Conservation (phyloP, 768 basidiomycete species). For the Amanita phalloides region DNA sequence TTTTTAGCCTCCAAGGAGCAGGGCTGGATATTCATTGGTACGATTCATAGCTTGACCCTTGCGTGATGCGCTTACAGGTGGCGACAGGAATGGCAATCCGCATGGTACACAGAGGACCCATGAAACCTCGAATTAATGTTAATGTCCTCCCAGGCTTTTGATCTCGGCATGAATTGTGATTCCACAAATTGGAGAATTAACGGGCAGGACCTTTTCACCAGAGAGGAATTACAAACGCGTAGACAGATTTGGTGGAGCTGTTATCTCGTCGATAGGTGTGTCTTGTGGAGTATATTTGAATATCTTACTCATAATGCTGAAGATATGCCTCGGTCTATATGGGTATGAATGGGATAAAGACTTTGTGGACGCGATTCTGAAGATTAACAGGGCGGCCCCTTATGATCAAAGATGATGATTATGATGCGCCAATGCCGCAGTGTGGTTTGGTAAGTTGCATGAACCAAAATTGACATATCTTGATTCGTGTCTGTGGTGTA, state of each 20-base stretch:
- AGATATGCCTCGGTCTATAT: conserved; percentile 70
- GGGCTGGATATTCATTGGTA: conserved; percentile 78
- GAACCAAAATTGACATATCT: not conserved
- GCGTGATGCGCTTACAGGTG: conserved; percentile 4
- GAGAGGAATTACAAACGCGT: conserved; percentile 58
- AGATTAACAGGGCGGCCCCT: conserved; percentile 47
- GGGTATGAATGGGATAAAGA: conserved; percentile 26
- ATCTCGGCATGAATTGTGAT: conserved; percentile 73
- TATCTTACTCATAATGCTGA: not conserved
- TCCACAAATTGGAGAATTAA: conserved; percentile 64
- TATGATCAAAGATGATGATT: conserved; percentile 58
- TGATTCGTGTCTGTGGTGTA: conserved; percentile 6
- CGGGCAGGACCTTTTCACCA: conserved; percentile 48
- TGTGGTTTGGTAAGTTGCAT: conserved; percentile 34
- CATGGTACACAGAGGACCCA: conserved; percentile 35
- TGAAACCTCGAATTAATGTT: conserved; percentile 4
- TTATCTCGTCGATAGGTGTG: conserved; percentile 58
- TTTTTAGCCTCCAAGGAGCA: conserved; percentile 58
- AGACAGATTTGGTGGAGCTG: conserved; percentile 79
- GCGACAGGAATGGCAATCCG: conserved; percentile 56
- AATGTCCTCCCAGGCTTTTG: conserved; percentile 44
- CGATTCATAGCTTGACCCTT: conserved; percentile 7
- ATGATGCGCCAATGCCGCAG: conserved; percentile 53
- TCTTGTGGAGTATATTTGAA: not conserved
- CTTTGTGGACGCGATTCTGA: conserved; percentile 6